Base-by-base conservation (phyloP, 768 basidiomycete genomes). In the Calvatia gigantea region DNA sequence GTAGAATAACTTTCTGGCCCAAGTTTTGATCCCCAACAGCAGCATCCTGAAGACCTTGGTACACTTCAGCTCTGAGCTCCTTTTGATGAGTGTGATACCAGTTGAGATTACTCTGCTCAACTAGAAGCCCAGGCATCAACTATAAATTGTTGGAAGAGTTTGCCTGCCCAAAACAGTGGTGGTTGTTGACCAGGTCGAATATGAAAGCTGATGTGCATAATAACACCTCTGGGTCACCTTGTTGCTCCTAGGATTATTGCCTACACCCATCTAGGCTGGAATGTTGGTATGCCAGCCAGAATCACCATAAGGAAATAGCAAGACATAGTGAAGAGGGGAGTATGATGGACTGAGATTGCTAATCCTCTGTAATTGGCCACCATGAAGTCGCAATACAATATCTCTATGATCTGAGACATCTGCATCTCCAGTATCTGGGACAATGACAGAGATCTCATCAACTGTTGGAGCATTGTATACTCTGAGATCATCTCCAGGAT, bases 241-340 rank as follows among this genome's bases (percentile, higher is more conserved):
- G 14, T 12, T 14, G 3, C 32, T 33, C 17, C 80, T 75, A 9
- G 60, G 61, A 77, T 79, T 81, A 2, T 60, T 52, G 0, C 39
- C 9, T 41, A n/a, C 21, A 5, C 17, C 39, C 39, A 41, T 41
- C 17, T 27, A 11, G 6, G 25, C 37, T 6, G 73, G 72, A 66
- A 81, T 77, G 3, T 69, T 66, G 31, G 76, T 78, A 67, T 79
- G 71, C 76, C 73, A 81, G 2, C 76, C 76, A 38, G 60, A 39
- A 12, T 73, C 60, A 2, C 75, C 75, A 35, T 47, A 15, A 3
- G 77, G 73, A 65, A 79, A 79, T 1, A 81, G 64, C 0, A 82
- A 58, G 0, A 74, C 69, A 72, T 78, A 80, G 12, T 77, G 72
- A 0, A 80, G 63, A 0, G 75, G 59, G 0, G 58, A 28, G 58